Percentiles rank a stretch among this genome's conserved stretches.
Evolutionary conservation across 1,284 basidiomycete species (phyloP).

Genomic region (Cerioporus squamosus): DNA sequence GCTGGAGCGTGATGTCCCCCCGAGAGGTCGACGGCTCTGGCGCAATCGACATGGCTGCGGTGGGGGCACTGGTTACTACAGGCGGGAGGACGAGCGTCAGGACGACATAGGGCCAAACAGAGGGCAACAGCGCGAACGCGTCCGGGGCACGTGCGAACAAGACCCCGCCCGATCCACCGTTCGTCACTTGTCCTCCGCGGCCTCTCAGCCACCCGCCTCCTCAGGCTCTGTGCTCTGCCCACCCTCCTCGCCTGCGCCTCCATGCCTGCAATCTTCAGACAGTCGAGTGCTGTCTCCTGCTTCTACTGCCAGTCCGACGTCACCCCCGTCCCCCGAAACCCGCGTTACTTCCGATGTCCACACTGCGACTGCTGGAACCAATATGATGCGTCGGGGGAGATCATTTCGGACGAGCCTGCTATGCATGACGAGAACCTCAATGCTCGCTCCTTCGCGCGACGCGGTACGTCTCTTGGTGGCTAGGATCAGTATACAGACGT

Average conservation of each 20-base stretch:
- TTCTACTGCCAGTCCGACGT: slow-evolving; percentile 68
- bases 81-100: too few relatives aligned
- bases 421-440: slow-evolving; percentile 84
- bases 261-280: slow-evolving; percentile 41
- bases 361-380: slow-evolving; percentile 76
- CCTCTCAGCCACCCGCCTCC: slow-evolving; percentile 14
- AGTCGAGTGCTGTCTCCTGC: slow-evolving; percentile 45
- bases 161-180: background rate
- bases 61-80: too few relatives aligned
- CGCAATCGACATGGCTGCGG: slow-evolving; percentile 46
- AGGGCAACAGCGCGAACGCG: slow-evolving; percentile 27
- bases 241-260: background rate
- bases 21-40: slow-evolving; percentile 48
- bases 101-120: too few relatives aligned
- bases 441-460: slow-evolving; percentile 67
- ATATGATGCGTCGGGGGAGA: slow-evolving; percentile 71
- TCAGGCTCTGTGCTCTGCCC: background rate
- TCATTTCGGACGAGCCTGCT: slow-evolving; percentile 83
- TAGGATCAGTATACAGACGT: background rate
- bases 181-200: background rate
- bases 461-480: slow-evolving; percentile 56
- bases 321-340: slow-evolving; percentile 47
- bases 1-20: slow-evolving; percentile 68
- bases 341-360: slow-evolving; percentile 64
- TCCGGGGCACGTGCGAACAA: slow-evolving; percentile 22